These are phyloP conservation scores for Mycena belliarum DNA, from an alignment of 768 basidiomycete genomes.

Conservation along the genomic window DNA sequence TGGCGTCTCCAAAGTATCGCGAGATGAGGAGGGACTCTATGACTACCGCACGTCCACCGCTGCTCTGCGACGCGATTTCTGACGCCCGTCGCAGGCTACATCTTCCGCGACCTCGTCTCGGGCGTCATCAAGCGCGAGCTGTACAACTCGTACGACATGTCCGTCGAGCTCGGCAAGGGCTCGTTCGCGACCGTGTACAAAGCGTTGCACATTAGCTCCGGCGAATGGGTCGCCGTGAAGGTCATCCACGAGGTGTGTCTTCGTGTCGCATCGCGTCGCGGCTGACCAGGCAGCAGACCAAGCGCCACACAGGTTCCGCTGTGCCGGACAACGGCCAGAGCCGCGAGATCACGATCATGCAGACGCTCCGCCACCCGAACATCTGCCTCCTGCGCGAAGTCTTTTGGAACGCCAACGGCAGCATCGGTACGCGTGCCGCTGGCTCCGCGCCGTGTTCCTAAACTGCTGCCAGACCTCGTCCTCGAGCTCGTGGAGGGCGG, in stretches of 20 bases:
- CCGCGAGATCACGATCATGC: slow-evolving; percentile 60
- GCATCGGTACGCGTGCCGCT: slow-evolving; percentile 25
- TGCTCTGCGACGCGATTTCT: background rate
- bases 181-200: slow-evolving; percentile 91
- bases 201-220: slow-evolving; percentile 70
- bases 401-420: slow-evolving; percentile 48
- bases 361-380: slow-evolving; percentile 55
- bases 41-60: slow-evolving; percentile 65
- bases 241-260: slow-evolving; percentile 58
- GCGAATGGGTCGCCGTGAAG: slow-evolving; percentile 84
- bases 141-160: slow-evolving; percentile 66
- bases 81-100: slow-evolving; percentile 58
- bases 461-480: slow-evolving; percentile 5
- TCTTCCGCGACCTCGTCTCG: slow-evolving; percentile 65
- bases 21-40: slow-evolving; percentile 48
- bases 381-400: slow-evolving; percentile 61
- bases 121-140: slow-evolving; percentile 53
- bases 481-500: slow-evolving; percentile 14
- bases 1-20: slow-evolving; percentile 54
- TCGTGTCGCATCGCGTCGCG: too few species aligned
- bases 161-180: slow-evolving; percentile 80
- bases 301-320: too few species aligned
- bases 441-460: slow-evolving; percentile 44
- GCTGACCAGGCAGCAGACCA: slow-evolving; percentile 23
- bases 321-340: too few species aligned